Base-by-base conservation (phyloP, 2,329 filamentous ascomycete genomes). In the Zymoseptoria ardabiliae region DNA sequence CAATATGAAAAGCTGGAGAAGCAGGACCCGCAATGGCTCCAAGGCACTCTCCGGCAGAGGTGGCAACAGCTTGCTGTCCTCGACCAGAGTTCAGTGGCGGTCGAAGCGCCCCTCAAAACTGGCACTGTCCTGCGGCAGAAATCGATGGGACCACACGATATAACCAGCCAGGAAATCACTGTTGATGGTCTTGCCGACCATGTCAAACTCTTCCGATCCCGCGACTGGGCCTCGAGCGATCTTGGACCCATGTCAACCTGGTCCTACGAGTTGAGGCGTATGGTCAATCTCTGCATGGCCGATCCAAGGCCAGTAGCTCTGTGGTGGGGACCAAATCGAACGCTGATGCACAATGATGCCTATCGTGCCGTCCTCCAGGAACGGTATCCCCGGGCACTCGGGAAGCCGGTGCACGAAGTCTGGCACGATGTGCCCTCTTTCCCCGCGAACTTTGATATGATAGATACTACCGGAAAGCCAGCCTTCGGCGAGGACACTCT, bases 291-390 rank as follows among this genome's bases (percentile, higher is more conserved):
- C 50, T 55, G 61, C 21, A 55, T 66, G 49, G 20, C 53, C 10
- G 65, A 66, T 48, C 63, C 63, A 10, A 50, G 61, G 25, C 61
- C 63, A 1, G 61, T 57, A 1, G 62, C 58, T 11, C 11, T 66
- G 6, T 66, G 59, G 59, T 67, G 61, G 70, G 69, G 71, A 6
- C 57, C 69, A 1, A 63, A 71, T 0, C 65, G 70, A 7, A 68
- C 64, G 11, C 71, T 73, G 65, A 57, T 76, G 6, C 74, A 75
- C 65, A 76, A 76, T 28, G 70, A 74, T 25, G 58, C 66, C 0
- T 75, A 75, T 28, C 63, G 71, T 17, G 58, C 69, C 41, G 61
- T 76, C 8, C 60, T 74, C 5, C 69, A 69, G 2, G 52, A 62
- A 2, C 60, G 72, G n/a, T 71, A 75, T 30, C 58, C 63, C 0